These are phyloP conservation scores for Cutaneotrichosporon cavernicola DNA, from an alignment of 1,284 basidiomycete species.

Conservation along the genomic window DNA sequence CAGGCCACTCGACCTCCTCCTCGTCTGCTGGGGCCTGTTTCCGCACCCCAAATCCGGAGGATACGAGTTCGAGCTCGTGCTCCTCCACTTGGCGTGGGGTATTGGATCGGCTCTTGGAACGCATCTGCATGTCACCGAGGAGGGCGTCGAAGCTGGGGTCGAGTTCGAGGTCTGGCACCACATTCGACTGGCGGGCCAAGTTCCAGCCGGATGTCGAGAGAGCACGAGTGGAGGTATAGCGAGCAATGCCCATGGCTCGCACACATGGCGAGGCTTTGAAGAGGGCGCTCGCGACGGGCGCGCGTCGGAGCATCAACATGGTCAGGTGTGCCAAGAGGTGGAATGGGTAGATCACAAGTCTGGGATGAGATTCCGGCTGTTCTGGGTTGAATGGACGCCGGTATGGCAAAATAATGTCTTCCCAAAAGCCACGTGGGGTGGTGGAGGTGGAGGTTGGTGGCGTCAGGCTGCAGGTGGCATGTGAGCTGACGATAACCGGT, in stretches of 20 bases:
- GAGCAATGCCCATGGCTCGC: neutral
- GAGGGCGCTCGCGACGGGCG: neutral
- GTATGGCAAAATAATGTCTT: neutral
- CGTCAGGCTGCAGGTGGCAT: no score
- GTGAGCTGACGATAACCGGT: neutral
- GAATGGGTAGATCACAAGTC: neutral
- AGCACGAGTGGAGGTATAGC: neutral
- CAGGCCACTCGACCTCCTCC: constrained; percentile 11
- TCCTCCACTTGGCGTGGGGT: neutral
- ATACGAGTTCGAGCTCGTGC: constrained; percentile 1
- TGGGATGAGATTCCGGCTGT: neutral
- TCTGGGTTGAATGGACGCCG: neutral
- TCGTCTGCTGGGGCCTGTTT: neutral
- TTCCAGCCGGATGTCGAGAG: neutral
- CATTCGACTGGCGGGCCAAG: neutral
- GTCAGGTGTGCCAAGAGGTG: neutral
- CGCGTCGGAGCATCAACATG: neutral
- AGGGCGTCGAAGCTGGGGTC: constrained; percentile 18
- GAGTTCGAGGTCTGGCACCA: constrained; percentile 7
- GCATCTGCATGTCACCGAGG: constrained; percentile 14
- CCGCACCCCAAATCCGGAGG: neutral
- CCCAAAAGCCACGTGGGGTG: neutral
- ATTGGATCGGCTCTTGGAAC: neutral
- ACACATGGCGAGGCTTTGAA: neutral
- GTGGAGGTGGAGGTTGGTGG: neutral